Percentiles rank a stretch among this genome's conserved stretches.
These are phyloP conservation scores for Cordia subcordata DNA, from an alignment of 257 asterid genomes.

Conservation along the genomic window DNA sequence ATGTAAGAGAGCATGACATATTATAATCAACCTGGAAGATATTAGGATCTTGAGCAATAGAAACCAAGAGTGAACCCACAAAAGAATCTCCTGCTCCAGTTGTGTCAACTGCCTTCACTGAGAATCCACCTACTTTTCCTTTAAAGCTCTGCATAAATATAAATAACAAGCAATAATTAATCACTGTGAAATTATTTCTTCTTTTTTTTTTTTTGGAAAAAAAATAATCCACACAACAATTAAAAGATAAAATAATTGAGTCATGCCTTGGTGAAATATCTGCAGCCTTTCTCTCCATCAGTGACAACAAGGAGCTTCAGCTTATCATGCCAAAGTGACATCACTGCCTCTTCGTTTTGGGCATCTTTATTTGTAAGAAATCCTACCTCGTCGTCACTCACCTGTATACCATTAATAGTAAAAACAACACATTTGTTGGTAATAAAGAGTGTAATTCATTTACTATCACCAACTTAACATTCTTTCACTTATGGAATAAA, in stretches of 20 bases:
- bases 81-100: conserved; percentile 54
- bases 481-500: too few relatives aligned
- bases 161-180: not conserved
- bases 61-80: conserved; percentile 39
- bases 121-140: conserved; percentile 29
- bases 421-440: too few relatives aligned
- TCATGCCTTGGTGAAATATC: conserved; percentile 35
- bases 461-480: too few relatives aligned
- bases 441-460: too few relatives aligned
- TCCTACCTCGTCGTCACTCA: conserved; percentile 39
- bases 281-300: conserved; percentile 42
- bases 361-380: conserved; percentile 29
- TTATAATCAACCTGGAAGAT: conserved; percentile 27
- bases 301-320: conserved; percentile 36
- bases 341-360: conserved; percentile 20
- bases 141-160: conserved; percentile 15
- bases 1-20: not conserved
- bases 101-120: conserved; percentile 43
- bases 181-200: too few relatives aligned
- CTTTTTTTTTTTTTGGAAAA: too few relatives aligned
- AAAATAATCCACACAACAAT: too few relatives aligned
- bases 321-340: conserved; percentile 32
- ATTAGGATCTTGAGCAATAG: conserved; percentile 26
- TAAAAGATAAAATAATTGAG: too few relatives aligned
- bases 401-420: conserved; percentile 2